These are phyloP conservation scores for Eucalyptus tenuipes DNA, from an alignment of 345 rosid species.

Conservation along the genomic window DNA sequence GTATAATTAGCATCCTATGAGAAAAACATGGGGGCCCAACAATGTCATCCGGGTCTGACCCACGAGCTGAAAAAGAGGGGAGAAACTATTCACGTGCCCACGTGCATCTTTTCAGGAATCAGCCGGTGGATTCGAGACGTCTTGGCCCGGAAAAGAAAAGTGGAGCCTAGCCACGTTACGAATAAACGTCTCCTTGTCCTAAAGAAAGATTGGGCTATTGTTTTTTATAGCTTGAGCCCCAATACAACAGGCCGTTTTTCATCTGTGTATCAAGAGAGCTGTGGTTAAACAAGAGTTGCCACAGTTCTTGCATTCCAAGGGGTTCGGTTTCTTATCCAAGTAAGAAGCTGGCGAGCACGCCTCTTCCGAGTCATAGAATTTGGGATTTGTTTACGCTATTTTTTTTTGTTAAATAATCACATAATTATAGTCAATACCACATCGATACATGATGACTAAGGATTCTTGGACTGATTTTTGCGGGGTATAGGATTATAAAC, in stretches of 20 bases:
- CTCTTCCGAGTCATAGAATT: background rate
- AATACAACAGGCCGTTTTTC: background rate
- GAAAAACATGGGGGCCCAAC: too few species aligned
- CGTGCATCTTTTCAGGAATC: background rate
- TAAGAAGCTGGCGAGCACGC: background rate
- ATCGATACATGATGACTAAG: background rate
- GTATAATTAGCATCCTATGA: too few species aligned
- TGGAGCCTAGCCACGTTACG: background rate
- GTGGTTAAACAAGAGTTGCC: too few species aligned
- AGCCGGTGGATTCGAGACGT: background rate
- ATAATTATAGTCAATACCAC: background rate
- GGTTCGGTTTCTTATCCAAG: background rate
- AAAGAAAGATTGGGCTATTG: background rate
- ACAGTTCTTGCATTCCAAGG: background rate
- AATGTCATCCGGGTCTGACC: background rate
- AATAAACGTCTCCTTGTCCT: background rate
- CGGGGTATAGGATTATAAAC: background rate
- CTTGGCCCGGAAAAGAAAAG: background rate
- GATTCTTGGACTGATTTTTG: background rate
- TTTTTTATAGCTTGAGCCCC: background rate
- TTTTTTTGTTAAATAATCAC: background rate
- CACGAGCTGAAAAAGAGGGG: background rate
- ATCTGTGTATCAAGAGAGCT: background rate
- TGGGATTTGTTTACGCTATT: background rate
- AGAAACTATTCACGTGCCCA: background rate